Evolutionary conservation across 495 filamentous ascomycete genomes (phyloP), one percentile per base, ranked within the genome.

Genomic region (Lasiosphaeria ovina): DNA sequence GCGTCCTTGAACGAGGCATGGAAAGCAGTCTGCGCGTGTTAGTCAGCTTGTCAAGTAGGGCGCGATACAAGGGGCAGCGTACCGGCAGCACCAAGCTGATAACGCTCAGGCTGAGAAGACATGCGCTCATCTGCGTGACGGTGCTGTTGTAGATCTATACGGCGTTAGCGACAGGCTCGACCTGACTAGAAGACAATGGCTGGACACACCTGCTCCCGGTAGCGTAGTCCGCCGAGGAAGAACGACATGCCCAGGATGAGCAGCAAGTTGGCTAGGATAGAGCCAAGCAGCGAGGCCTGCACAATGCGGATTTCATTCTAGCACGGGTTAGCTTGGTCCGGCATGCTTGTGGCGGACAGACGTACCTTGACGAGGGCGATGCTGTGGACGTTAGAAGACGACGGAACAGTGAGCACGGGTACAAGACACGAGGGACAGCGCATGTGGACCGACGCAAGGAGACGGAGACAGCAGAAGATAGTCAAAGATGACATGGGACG

Each of bases 101-200:
- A 17, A 96, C 92, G 69, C 89, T 91, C 73, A 97, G 76, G 77
- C 90, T 92, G 61, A 97, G 85, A 51, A 97, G 79, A 76, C 90
- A 95, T 34, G 92, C 91, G 67, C 92, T 96, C 89, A 94, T 97
- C 74, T 96, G 91, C 3, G 92, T 96, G 52, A 95, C 89, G 32
- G 90, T 95, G 74, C 85, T 94, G 74, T 97, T 97, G 76, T 97
- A 97, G 61, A 96, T 86, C 85, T 92, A 57, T 40, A 53, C 8
- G 4, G 38, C n/a, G 67, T 75, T 58, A 76, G 68, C 42, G 44
- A 14, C 6, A 42, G 11, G 11, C 48, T 55, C 31, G 24, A 11
- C 44, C 24, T 11, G 14, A 49, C 6, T 33, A 10, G 3, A 35
- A 17, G 45, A 31, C 4, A 61, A 11, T 35, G 10, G n/a, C 3